Evolutionary conservation across 1,284 basidiomycete species (phyloP), one percentile per base, ranked within the genome.

Genomic region (Marasmius tenuissimus): DNA sequence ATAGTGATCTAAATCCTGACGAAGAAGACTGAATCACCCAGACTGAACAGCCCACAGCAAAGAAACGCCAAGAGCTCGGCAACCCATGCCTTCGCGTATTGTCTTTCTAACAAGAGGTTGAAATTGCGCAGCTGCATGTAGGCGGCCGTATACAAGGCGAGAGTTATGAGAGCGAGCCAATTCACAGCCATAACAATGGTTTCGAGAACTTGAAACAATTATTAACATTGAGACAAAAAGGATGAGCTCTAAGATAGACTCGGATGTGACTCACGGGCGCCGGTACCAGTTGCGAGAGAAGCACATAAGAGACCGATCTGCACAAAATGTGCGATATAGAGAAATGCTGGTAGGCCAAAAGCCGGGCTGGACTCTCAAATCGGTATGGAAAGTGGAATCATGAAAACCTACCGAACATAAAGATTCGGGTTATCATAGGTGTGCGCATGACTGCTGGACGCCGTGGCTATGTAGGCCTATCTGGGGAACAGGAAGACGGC

Each of bases 91-190:
- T 34, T 47, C 11, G 27, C 51, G 18, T 53, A 53, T 35, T 53
- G 27, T 37, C 34, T 22, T 37, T 35, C 51, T 35, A 37, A 37
- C n/a, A 33, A 18, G 16, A 53, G 8, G 14, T 62, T 51, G 18
- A 62, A 58, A 39, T 58, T 62, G 38, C 61, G 57, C 22, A 67
- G 16, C 14, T n/a, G n/a, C n/a, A 64, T 62, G 53, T 69, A 66
- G 18, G 67, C 10, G 11, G 64, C 33, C n/a, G n/a, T n/a, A 55
- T 61, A 59, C 16, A 63, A 49, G 9, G 51, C 62, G 11, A 67
- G 45, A 16, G 61, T 55, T 18, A 69, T 62, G 11, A 63, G 47
- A 14, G 61, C 57, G 33, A 67, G 47, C 61, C 64, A 51, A 14
- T 49, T 53, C 12, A 65, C 42, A 18, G 57, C 63, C 53, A 68